phyloP scores from a whole-genome alignment of 345 rosid genomes.

The Rhodamnia argentea region DNA sequence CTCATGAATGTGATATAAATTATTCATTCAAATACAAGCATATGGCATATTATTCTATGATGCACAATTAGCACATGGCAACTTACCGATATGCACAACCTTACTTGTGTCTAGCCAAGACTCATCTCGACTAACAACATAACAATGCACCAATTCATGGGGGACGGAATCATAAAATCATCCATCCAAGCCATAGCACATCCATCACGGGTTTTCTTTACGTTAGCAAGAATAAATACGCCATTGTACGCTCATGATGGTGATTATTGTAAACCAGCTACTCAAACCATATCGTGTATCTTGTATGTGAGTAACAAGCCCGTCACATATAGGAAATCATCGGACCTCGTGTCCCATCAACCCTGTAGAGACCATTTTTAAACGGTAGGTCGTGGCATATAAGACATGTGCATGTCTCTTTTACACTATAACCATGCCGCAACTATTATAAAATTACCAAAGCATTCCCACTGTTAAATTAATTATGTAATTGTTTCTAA shows the following conservation, averaged over 20 bases:
- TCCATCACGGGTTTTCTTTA: not conserved
- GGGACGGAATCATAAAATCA: not conserved
- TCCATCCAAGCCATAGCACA: not conserved
- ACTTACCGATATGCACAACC: fast-evolving
- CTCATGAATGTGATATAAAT: not conserved
- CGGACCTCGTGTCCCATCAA: not conserved
- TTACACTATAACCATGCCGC: not conserved
- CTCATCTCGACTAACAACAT: fast-evolving
- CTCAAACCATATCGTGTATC: not conserved
- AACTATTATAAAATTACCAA: too few species aligned
- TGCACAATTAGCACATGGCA: fast-evolving
- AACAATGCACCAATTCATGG: fast-evolving
- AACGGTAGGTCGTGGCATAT: not conserved
- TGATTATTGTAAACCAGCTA: not conserved
- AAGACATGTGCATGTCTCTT: not conserved
- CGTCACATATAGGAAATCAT: not conserved
- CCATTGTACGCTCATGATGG: not conserved
- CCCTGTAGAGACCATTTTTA: too few species aligned
- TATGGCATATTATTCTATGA: not conserved
- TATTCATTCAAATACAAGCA: not conserved
- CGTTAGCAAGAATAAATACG: not conserved
- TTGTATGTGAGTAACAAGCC: fast-evolving
- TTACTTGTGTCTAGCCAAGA: fast-evolving
- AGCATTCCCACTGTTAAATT: not conserved
- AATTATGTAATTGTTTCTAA: not conserved